Conservation (phyloP, 768 basidiomycete genomes). For the Suillus cothurnatus region DNA sequence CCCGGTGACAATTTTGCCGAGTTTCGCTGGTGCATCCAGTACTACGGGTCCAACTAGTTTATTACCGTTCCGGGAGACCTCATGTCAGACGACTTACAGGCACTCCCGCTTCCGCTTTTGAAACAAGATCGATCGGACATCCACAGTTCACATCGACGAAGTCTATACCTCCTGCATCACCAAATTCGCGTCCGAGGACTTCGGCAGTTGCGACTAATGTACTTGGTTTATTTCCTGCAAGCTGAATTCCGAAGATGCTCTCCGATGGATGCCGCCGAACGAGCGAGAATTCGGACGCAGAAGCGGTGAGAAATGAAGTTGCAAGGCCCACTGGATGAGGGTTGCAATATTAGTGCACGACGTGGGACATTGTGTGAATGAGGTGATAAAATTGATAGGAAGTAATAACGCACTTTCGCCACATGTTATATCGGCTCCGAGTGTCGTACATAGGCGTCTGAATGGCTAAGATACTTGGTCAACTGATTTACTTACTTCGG, state of each 20-base stretch:
- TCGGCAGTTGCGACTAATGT: conserved; percentile 83
- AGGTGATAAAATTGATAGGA: background rate
- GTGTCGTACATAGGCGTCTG: conserved; percentile 81
- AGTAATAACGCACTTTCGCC: conserved; percentile 70
- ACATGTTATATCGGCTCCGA: conserved; percentile 93
- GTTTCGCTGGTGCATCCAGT: conserved; percentile 76
- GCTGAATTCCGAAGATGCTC: conserved; percentile 84
- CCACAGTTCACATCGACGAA: conserved; percentile 97
- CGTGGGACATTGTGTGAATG: conserved; percentile 6
- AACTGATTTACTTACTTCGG: background rate
- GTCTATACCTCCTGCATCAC: conserved; percentile 58
- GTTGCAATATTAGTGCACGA: background rate
- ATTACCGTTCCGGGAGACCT: background rate
- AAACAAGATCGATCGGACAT: conserved; percentile 96
- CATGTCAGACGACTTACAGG: conserved; percentile 55
- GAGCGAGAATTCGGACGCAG: conserved; percentile 94
- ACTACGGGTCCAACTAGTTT: conserved; percentile 47
- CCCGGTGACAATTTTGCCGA: conserved; percentile 85
- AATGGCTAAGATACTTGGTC: conserved; percentile 64
- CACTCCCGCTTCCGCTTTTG: conserved; percentile 87
- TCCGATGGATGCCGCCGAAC: conserved; percentile 89
- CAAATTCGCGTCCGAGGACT: conserved; percentile 67
- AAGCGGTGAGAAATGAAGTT: conserved; percentile 83
- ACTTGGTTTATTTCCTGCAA: conserved; percentile 86
- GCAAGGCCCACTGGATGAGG: conserved; percentile 85